phyloP scores from a whole-genome alignment of 2,329 filamentous ascomycete genomes.

The Alternaria angustiovoidea region DNA sequence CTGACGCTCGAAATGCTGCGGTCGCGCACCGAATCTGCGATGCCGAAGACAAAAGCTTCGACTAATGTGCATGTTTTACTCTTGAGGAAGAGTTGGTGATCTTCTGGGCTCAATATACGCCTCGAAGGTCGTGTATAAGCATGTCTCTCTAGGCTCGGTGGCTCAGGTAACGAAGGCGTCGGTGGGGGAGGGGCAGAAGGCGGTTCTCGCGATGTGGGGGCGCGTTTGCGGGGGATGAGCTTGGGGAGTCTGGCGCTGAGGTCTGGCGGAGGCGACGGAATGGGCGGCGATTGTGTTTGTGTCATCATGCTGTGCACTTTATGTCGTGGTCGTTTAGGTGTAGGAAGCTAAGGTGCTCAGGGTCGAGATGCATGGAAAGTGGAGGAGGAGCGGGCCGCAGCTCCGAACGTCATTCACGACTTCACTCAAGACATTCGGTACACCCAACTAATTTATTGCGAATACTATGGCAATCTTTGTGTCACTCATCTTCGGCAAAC shows the following conservation, averaged over 20 bases:
- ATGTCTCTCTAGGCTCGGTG: slow-evolving; percentile 68
- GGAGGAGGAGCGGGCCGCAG: slow-evolving; percentile 8
- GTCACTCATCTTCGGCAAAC: background rate
- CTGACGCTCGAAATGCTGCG: slow-evolving; percentile 69
- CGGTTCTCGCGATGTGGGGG: slow-evolving; percentile 28
- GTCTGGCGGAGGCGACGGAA: slow-evolving; percentile 27
- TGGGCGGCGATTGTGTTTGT: slow-evolving; percentile 14
- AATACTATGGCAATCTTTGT: background rate
- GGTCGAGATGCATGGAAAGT: slow-evolving; percentile 1
- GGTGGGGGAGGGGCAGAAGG: slow-evolving; percentile 68
- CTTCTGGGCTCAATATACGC: slow-evolving; percentile 80
- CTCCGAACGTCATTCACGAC: background rate
- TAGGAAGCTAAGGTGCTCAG: background rate
- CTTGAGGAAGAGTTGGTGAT: slow-evolving; percentile 81
- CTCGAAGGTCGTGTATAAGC: slow-evolving; percentile 73
- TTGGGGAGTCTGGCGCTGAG: slow-evolving; percentile 44
- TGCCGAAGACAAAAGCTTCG: slow-evolving; percentile 82
- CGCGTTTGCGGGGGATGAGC: slow-evolving; percentile 47
- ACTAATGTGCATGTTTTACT: slow-evolving; percentile 81
- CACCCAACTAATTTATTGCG: background rate
- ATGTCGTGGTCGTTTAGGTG: slow-evolving; percentile 1
- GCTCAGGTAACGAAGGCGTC: slow-evolving; percentile 76
- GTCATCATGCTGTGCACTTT: slow-evolving; percentile 22
- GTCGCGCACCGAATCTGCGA: slow-evolving; percentile 82
- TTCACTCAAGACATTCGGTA: background rate